Conservation (phyloP, 2,329 filamentous ascomycete species). For the Phaeophleospora eucalypticola region DNA sequence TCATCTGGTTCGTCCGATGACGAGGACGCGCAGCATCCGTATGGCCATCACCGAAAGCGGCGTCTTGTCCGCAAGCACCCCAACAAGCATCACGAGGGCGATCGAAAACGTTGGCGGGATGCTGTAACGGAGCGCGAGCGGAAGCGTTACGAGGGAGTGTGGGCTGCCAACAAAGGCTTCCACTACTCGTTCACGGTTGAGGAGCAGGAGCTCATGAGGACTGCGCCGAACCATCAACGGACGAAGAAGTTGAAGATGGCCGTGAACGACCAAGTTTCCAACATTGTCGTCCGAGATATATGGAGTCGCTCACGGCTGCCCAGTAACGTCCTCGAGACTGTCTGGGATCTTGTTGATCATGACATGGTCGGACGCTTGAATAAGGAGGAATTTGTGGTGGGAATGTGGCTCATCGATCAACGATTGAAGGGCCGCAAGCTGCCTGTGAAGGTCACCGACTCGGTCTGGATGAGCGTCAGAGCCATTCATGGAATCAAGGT, state of each 20-base stretch:
- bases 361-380: slow-evolving; percentile 53
- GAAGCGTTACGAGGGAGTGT: slow-evolving; percentile 79
- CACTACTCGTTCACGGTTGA: slow-evolving; percentile 28
- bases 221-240: slow-evolving; percentile 7
- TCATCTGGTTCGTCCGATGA: slow-evolving; percentile 27
- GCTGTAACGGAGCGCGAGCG: slow-evolving; percentile 66
- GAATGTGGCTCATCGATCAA: slow-evolving; percentile 79
- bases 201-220: slow-evolving; percentile 14
- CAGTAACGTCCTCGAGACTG: slow-evolving; percentile 64
- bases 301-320: slow-evolving; percentile 69
- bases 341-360: slow-evolving; percentile 71
- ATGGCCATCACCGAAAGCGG: slow-evolving; percentile 52
- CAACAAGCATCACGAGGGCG: slow-evolving; percentile 67
- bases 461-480: slow-evolving; percentile 69
- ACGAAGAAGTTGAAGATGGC: slow-evolving; percentile 8
- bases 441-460: slow-evolving; percentile 64
- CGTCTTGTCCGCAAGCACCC: slow-evolving; percentile 60
- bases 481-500: slow-evolving; percentile 38
- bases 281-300: slow-evolving; percentile 69
- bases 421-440: slow-evolving; percentile 74
- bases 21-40: slow-evolving; percentile 44
- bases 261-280: slow-evolving; percentile 49
- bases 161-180: slow-evolving; percentile 73
- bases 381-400: slow-evolving; percentile 74
- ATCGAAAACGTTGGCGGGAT: slow-evolving; percentile 72